These are phyloP conservation scores for Trichoderma lentiforme DNA, from an alignment of 2,329 filamentous ascomycete genomes.

Conservation along the genomic window DNA sequence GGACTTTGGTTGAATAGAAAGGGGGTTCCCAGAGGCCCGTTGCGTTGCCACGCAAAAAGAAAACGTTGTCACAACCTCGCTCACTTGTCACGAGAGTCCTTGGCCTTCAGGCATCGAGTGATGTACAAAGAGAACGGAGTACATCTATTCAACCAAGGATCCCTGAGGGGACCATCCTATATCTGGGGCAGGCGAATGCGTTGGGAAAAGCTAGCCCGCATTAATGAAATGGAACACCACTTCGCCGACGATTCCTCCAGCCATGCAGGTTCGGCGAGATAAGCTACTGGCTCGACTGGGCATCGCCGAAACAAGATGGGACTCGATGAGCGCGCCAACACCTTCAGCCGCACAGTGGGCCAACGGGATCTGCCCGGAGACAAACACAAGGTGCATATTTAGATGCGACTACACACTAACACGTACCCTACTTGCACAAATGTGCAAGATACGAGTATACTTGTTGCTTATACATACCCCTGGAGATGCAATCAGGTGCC, in stretches of 20 bases:
- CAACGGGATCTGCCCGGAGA: constrained; percentile 13
- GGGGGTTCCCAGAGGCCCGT: background rate
- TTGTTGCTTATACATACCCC: background rate
- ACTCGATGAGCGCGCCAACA: background rate
- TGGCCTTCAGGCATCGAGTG: background rate
- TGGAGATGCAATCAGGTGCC: background rate
- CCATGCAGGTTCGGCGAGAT: background rate
- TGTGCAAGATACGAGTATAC: background rate
- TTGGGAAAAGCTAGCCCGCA: background rate
- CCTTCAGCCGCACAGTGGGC: constrained; percentile 8
- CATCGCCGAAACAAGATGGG: constrained; percentile 1
- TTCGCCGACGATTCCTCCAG: background rate
- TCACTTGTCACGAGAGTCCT: background rate
- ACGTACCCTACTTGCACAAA: background rate
- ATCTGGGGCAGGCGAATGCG: background rate
- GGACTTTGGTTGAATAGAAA: background rate
- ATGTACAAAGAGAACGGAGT: background rate
- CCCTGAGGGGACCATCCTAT: background rate
- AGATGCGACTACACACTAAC: background rate
- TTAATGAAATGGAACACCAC: background rate
- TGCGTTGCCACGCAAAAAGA: background rate
- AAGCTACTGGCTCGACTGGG: background rate
- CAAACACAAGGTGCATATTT: background rate
- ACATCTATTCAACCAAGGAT: background rate
- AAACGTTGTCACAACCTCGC: background rate